Evolutionary conservation across 495 filamentous ascomycete species (phyloP).

Genomic region (Trichoderma gamsii): DNA sequence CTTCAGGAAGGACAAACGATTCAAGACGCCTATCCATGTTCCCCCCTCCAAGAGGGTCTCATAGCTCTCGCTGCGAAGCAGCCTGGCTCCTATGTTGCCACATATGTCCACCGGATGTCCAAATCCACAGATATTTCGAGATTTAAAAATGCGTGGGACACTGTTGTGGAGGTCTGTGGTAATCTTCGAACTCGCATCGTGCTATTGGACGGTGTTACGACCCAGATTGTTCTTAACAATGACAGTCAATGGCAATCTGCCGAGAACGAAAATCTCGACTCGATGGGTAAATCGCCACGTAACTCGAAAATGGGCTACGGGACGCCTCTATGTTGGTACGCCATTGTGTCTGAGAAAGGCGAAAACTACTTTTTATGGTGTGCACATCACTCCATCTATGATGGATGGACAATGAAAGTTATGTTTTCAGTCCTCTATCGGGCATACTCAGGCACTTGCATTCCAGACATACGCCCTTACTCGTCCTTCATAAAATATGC

Average conservation of each 20-base stretch:
- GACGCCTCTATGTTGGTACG: not conserved
- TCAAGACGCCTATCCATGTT: constrained; percentile 51
- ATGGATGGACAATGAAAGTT: constrained; percentile 15
- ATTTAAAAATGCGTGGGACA: not conserved
- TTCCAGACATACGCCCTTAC: not conserved
- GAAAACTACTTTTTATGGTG: constrained; percentile 14
- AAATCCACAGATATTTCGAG: constrained; percentile 25
- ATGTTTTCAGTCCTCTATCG: not conserved
- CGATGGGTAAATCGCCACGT: not conserved
- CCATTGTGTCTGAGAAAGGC: constrained; percentile 4
- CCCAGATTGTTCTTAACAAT: not conserved
- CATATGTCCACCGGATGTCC: constrained; percentile 36
- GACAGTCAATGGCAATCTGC: not conserved
- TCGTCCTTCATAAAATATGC: constrained; percentile 4
- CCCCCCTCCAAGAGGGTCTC: constrained; percentile 41
- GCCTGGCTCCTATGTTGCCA: constrained; percentile 29
- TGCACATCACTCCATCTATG: constrained; percentile 16
- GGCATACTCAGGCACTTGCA: not conserved
- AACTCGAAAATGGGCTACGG: constrained; percentile 6
- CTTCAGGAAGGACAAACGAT: not conserved
- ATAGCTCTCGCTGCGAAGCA: constrained; percentile 33
- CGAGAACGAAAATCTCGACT: not conserved
- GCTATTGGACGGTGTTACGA: not conserved
- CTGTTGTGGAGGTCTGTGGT: not conserved
- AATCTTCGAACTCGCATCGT: not conserved